Evolutionary conservation across 2,329 filamentous ascomycete species (phyloP).

Genomic region (Penicillium sp.): DNA sequence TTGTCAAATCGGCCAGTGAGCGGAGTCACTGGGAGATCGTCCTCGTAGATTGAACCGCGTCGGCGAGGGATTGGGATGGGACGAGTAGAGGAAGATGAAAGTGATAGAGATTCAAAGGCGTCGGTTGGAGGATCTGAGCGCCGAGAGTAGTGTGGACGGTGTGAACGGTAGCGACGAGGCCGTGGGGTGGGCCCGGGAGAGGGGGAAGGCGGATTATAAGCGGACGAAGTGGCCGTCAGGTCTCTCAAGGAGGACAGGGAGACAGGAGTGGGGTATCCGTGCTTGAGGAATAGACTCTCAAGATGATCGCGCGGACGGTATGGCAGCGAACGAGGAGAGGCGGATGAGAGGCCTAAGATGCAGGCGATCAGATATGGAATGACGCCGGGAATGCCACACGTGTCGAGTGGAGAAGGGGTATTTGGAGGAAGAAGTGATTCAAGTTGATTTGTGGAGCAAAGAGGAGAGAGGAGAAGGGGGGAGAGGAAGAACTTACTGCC

Average conservation of each 20-base stretch:
- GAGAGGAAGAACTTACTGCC: slow-evolving; percentile 17
- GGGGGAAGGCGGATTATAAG: slow-evolving; percentile 40
- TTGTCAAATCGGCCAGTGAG: slow-evolving; percentile 44
- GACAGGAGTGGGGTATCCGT: slow-evolving; percentile 44
- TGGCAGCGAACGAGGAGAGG: slow-evolving; percentile 22
- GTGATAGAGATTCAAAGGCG: slow-evolving; percentile 31
- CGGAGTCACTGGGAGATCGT: slow-evolving; percentile 43
- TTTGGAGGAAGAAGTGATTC: background rate
- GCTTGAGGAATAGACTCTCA: slow-evolving; percentile 42
- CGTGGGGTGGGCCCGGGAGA: slow-evolving; percentile 19
- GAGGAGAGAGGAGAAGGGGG: slow-evolving; percentile 10
- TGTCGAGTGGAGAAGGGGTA: slow-evolving; percentile 26
- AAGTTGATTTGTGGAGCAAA: background rate
- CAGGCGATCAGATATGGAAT: slow-evolving; percentile 33
- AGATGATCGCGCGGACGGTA: slow-evolving; percentile 38
- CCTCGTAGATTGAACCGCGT: slow-evolving; percentile 28
- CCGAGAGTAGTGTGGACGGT: slow-evolving; percentile 15
- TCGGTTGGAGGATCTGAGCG: slow-evolving; percentile 28
- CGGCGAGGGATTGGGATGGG: slow-evolving; percentile 43
- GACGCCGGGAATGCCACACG: slow-evolving; percentile 34
- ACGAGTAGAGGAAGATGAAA: slow-evolving; percentile 36
- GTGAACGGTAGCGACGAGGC: background rate
- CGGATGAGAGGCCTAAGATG: slow-evolving; percentile 29
- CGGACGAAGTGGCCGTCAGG: slow-evolving; percentile 42
- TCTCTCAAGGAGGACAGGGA: slow-evolving; percentile 44